Conservation (phyloP, 805 yeast genomes). For the Myxozyma sirexii region DNA sequence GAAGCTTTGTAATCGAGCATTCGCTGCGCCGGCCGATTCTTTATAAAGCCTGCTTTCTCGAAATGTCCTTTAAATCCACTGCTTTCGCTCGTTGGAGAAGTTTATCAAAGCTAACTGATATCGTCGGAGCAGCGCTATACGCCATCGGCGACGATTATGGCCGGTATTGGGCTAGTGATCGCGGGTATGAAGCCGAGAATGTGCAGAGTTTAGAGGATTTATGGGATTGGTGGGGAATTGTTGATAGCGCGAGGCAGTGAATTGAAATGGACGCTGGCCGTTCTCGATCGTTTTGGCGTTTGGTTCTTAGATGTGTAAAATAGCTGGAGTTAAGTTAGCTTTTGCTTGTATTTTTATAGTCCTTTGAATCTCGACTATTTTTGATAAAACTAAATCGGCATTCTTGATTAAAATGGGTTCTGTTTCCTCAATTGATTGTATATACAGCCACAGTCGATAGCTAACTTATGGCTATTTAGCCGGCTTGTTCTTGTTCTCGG, state of each 20-base stretch:
- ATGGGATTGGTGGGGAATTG: constrained; percentile 21
- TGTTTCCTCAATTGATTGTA: too few species aligned
- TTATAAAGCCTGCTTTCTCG: constrained; percentile 7
- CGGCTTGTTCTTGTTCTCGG: too few species aligned
- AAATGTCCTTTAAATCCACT: not conserved
- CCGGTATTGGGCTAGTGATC: constrained; percentile 10
- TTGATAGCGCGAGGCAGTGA: not conserved
- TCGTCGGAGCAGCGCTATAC: constrained; percentile 12
- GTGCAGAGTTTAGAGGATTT: constrained; percentile 17
- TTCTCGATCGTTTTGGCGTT: too few species aligned
- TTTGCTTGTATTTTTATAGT: too few species aligned
- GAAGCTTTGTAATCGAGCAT: constrained; percentile 3
- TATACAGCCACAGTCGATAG: too few species aligned
- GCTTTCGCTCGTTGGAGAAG: constrained; percentile 20
- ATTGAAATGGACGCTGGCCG: too few species aligned
- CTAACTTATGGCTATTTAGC: too few species aligned
- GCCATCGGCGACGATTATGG: constrained; percentile 12
- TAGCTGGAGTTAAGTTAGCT: too few species aligned
- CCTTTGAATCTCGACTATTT: too few species aligned
- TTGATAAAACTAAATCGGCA: too few species aligned
- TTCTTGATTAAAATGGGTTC: too few species aligned
- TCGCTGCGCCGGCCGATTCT: constrained; percentile 12
- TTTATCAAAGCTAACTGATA: constrained; percentile 11
- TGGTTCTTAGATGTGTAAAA: too few species aligned
- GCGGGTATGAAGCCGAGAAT: constrained; percentile 13